These are phyloP conservation scores for Xylariaceae sp. DNA, from an alignment of 2,329 filamentous ascomycete genomes.

Conservation along the genomic window DNA sequence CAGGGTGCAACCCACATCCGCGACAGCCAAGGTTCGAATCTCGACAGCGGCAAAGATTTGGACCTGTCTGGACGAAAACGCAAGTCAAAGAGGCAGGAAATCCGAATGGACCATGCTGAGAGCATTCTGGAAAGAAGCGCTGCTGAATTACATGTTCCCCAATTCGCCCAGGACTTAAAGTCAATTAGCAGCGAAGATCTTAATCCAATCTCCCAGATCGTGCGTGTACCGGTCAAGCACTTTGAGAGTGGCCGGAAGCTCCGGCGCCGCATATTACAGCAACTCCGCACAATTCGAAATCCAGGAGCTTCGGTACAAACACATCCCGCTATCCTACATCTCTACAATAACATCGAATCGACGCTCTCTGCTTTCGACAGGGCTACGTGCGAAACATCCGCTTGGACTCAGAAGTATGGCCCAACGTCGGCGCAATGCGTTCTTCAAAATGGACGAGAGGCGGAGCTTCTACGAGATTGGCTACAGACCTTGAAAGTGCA, in stretches of 20 bases:
- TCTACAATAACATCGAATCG: conserved; percentile 59
- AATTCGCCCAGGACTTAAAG: conserved; percentile 33
- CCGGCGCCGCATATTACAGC: conserved; percentile 45
- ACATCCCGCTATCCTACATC: conserved; percentile 58
- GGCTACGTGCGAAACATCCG: conserved; percentile 67
- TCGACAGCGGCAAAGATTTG: background rate
- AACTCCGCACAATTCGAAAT: conserved; percentile 40
- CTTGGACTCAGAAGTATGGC: conserved; percentile 85
- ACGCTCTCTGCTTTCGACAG: conserved; percentile 77
- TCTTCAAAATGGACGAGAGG: conserved; percentile 71
- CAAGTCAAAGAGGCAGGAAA: conserved; percentile 51
- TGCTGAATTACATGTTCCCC: conserved; percentile 40
- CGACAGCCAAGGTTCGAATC: conserved; percentile 31
- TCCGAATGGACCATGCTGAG: conserved; percentile 40
- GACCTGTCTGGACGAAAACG: conserved; percentile 25
- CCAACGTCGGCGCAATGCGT: conserved; percentile 68
- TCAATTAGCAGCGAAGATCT: conserved; percentile 40
- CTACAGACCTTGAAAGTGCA: conserved; percentile 72
- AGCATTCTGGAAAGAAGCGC: conserved; percentile 39
- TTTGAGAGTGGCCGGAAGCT: conserved; percentile 58
- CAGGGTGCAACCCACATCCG: conserved; percentile 63
- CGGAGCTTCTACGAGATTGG: conserved; percentile 74
- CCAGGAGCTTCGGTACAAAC: conserved; percentile 16
- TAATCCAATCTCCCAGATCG: conserved; percentile 42
- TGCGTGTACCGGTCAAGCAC: conserved; percentile 54